A percentile compares a stretch with the other conserved stretches of the same genome.
Evolutionary conservation across 139 green algal genomes (phyloP).

Genomic region (Coelastrella sp.): DNA sequence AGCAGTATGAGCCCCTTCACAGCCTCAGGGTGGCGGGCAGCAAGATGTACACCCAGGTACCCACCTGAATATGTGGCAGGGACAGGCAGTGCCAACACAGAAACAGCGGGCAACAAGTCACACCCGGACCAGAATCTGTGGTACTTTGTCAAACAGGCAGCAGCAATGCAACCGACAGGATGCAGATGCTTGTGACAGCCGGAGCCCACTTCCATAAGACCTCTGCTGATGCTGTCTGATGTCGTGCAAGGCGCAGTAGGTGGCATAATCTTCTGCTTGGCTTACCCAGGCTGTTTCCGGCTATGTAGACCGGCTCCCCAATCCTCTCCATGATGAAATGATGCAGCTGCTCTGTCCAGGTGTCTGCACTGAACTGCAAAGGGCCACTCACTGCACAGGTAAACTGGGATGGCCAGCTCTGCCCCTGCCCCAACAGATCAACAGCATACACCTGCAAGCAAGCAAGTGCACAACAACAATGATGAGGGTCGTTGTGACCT

Average conservation of each 20-base stretch:
- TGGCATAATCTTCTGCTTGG: background rate
- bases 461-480: background rate
- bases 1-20: slow-evolving; percentile 72
- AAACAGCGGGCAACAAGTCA: too few species aligned
- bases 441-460: slow-evolving; percentile 51
- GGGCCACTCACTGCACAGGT: background rate
- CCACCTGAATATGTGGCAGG: slow-evolving; percentile 54
- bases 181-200: background rate
- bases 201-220: background rate
- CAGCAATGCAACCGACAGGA: background rate
- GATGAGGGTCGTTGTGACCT: background rate
- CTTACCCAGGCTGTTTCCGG: slow-evolving; percentile 49
- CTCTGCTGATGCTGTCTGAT: background rate
- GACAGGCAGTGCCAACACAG: too few species aligned
- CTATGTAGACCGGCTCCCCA: slow-evolving; percentile 56
- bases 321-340: slow-evolving; percentile 59
- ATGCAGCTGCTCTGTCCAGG: slow-evolving; percentile 65
- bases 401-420: slow-evolving; percentile 46
- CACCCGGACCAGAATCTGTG: too few species aligned
- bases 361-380: slow-evolving; percentile 56
- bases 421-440: slow-evolving; percentile 69
- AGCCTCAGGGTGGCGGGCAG: slow-evolving; percentile 54
- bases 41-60: slow-evolving; percentile 59
- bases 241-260: background rate
- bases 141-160: background rate